phyloP scores from a whole-genome alignment of 2,329 filamentous ascomycete species.

The Zymoseptoria ardabiliae region DNA sequence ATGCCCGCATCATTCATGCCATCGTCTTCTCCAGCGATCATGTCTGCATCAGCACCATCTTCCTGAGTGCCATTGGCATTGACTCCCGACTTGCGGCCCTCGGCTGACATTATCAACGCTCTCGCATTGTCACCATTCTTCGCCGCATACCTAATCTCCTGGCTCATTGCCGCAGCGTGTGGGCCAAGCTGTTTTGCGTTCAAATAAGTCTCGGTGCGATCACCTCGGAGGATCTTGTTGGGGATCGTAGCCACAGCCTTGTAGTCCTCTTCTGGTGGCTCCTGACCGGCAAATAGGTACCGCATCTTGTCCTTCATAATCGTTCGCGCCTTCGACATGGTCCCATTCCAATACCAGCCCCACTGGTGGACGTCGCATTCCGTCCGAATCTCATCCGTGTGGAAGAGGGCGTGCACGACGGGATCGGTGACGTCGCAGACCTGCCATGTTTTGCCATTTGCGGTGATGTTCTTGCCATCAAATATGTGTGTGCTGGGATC shows the following conservation, averaged over 20 bases:
- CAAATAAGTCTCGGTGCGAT: background rate
- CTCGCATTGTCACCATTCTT: slow-evolving; percentile 1
- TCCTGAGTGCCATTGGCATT: background rate
- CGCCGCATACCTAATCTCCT: slow-evolving; percentile 5
- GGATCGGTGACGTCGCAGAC: slow-evolving; percentile 86
- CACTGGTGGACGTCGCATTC: slow-evolving; percentile 48
- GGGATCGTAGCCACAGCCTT: slow-evolving; percentile 14
- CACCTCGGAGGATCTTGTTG: background rate
- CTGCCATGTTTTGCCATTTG: slow-evolving; percentile 89
- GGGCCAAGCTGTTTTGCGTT: background rate
- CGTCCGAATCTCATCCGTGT: slow-evolving; percentile 46
- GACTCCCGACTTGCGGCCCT: background rate
- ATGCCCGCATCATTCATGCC: background rate
- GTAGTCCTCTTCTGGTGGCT: slow-evolving; percentile 25
- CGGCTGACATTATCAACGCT: background rate
- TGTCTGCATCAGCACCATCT: background rate
- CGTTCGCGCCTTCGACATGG: slow-evolving; percentile 74
- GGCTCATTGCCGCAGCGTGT: background rate
- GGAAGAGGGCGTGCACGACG: slow-evolving; percentile 58
- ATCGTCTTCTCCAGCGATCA: background rate
- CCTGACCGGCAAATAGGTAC: slow-evolving; percentile 31
- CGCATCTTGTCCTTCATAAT: slow-evolving; percentile 82
- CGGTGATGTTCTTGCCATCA: slow-evolving; percentile 65
- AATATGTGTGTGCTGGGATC: slow-evolving; percentile 63
- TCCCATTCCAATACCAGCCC: slow-evolving; percentile 79